Evolutionary conservation across 2,329 filamentous ascomycete species (phyloP).

Genomic region (Magnaporthales sp.): DNA sequence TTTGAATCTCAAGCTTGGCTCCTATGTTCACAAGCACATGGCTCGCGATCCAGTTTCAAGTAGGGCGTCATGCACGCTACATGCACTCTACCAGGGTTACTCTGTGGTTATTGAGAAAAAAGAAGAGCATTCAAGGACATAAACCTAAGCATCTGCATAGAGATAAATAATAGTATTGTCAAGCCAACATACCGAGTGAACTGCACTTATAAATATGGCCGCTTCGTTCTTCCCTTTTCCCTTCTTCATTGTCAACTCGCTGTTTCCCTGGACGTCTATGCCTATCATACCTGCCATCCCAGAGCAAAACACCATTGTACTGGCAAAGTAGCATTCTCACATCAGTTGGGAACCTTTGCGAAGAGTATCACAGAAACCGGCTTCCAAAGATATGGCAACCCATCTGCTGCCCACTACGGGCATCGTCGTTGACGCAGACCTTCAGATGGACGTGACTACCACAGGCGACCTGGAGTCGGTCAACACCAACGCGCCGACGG

Average conservation of each 20-base stretch:
- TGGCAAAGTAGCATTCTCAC: neutral
- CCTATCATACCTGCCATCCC: neutral
- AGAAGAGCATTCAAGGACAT: neutral
- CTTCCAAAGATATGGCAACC: neutral
- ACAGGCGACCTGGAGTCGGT: neutral
- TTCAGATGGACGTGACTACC: too few relatives aligned
- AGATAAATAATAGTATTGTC: neutral
- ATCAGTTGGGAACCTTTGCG: neutral
- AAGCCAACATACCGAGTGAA: neutral
- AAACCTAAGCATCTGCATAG: neutral
- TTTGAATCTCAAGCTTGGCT: too few relatives aligned
- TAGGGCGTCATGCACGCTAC: neutral
- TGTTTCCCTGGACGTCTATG: neutral
- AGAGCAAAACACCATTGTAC: neutral
- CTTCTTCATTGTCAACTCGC: neutral
- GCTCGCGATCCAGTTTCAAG: neutral
- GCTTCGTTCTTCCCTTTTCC: too few relatives aligned
- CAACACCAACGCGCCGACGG: neutral
- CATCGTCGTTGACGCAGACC: neutral
- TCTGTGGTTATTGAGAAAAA: neutral
- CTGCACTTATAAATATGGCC: too few relatives aligned
- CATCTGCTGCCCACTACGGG: neutral
- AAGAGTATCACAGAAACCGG: neutral
- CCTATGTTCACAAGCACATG: neutral
- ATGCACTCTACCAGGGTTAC: neutral